Conservation (phyloP, 768 basidiomycete species). For the Lentinula lateritia region DNA sequence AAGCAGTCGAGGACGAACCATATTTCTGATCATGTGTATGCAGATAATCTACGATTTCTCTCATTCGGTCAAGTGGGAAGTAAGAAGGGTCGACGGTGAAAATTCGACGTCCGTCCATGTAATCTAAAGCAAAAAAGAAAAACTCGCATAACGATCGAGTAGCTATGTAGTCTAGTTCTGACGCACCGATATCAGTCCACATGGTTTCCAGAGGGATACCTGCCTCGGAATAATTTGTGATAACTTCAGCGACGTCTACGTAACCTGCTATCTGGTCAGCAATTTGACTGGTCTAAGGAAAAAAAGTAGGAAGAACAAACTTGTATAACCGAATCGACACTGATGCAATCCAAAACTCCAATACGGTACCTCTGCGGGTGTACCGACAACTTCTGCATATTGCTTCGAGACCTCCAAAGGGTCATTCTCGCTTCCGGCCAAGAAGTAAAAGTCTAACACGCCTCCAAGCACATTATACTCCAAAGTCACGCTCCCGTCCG, state of each 20-base stretch:
- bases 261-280: slow-evolving; percentile 35
- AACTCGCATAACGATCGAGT: neutral
- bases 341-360: slow-evolving; percentile 74
- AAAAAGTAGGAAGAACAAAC: neutral
- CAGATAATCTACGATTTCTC: slow-evolving; percentile 59
- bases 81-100: slow-evolving; percentile 67
- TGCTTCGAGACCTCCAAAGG: slow-evolving; percentile 58
- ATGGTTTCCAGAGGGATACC: slow-evolving; percentile 69
- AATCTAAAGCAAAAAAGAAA: slow-evolving; percentile 35
- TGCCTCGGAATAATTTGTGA: slow-evolving; percentile 55
- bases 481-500: slow-evolving; percentile 31
- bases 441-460: slow-evolving; percentile 73
- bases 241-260: slow-evolving; percentile 56
- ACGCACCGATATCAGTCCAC: slow-evolving; percentile 71
- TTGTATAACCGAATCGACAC: slow-evolving; percentile 60
- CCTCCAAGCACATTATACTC: slow-evolving; percentile 81
- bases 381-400: slow-evolving; percentile 62
- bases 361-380: slow-evolving; percentile 67
- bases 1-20: slow-evolving; percentile 28
- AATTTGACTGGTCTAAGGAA: neutral
- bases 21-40: slow-evolving; percentile 56
- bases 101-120: slow-evolving; percentile 62
- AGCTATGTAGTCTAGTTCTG: neutral
- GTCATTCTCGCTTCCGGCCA: slow-evolving; percentile 57
- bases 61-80: slow-evolving; percentile 58